Percentiles rank a stretch among this genome's conserved stretches.
These are phyloP conservation scores for Quercus parvula DNA, from an alignment of 306 rosid species.

Conservation along the genomic window DNA sequence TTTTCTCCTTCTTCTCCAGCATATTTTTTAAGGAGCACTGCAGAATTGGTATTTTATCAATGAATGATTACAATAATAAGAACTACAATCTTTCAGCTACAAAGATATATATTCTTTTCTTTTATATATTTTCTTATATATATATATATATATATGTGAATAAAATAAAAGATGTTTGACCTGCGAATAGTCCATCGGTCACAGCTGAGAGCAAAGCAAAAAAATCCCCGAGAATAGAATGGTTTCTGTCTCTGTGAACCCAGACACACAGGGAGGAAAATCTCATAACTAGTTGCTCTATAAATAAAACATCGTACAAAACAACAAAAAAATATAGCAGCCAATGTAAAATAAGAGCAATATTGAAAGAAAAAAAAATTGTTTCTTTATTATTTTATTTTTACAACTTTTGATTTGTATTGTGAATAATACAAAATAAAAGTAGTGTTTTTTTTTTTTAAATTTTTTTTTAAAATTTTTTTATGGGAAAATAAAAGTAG, in stretches of 20 bases:
- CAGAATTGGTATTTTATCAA: not conserved
- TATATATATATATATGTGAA: not conserved
- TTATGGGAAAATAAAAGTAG: too few species aligned
- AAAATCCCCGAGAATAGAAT: slow-evolving; percentile 14
- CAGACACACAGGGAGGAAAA: not conserved
- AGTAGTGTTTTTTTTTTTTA: too few species aligned
- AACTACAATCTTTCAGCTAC: not conserved
- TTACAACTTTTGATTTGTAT: too few species aligned
- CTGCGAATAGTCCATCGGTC: slow-evolving; percentile 29
- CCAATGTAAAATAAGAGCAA: too few species aligned
- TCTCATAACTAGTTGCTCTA: not conserved
- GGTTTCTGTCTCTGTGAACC: slow-evolving; percentile 17
- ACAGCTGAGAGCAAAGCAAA: slow-evolving; percentile 26
- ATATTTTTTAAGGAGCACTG: slow-evolving; percentile 31
- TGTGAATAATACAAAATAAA: too few species aligned
- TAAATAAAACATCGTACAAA: too few species aligned
- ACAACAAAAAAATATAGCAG: too few species aligned
- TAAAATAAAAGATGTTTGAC: slow-evolving; percentile 5
- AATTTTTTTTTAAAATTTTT: too few species aligned
- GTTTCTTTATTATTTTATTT: too few species aligned
- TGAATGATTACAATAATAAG: not conserved
- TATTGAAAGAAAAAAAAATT: too few species aligned
- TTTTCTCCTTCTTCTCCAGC: slow-evolving; percentile 47
- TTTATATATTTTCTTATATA: not conserved
- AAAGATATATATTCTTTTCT: not conserved